These are phyloP conservation scores for Halophytophthora batemanensis DNA, from an alignment of 352 stramenopile genomes.

Conservation along the genomic window DNA sequence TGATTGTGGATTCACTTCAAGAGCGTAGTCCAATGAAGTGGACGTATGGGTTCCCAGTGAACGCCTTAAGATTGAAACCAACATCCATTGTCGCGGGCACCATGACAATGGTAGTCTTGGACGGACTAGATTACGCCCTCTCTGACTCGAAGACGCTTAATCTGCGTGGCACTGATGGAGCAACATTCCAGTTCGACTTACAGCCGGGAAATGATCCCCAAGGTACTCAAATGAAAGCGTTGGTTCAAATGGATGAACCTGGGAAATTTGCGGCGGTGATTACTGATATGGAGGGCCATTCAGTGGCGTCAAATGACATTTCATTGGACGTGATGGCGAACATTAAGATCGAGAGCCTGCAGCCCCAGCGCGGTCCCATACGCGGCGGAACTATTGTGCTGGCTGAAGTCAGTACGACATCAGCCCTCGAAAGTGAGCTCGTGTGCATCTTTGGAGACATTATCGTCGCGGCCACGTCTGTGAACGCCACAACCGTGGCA, in stretches of 20 bases:
- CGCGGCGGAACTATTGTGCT: slow-evolving; percentile 27
- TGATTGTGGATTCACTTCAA: neutral
- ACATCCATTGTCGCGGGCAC: slow-evolving; percentile 1
- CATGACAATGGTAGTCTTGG: neutral
- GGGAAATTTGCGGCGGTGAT: slow-evolving; percentile 13
- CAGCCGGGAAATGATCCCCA: neutral
- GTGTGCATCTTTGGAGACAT: slow-evolving; percentile 26
- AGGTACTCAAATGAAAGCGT: slow-evolving; percentile 1
- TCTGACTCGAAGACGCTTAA: slow-evolving; percentile 10
- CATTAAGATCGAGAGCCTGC: slow-evolving; percentile 1
- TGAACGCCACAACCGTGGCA: slow-evolving; percentile 11
- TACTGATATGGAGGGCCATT: slow-evolving; percentile 11
- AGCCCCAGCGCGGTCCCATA: slow-evolving; percentile 18
- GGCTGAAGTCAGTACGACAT: slow-evolving; percentile 8
- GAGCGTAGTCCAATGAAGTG: slow-evolving; percentile 10
- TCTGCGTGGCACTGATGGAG: neutral
- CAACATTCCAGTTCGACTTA: neutral
- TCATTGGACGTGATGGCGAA: slow-evolving; percentile 2
- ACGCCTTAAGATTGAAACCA: slow-evolving; percentile 8
- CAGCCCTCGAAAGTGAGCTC: slow-evolving; percentile 11
- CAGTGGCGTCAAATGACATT: neutral
- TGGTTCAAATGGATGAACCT: neutral
- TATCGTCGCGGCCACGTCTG: slow-evolving; percentile 2
- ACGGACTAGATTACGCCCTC: slow-evolving; percentile 6
- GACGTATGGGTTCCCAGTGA: slow-evolving; percentile 19